Percentiles rank a stretch among this genome's conserved stretches.
Evolutionary conservation across 2,329 filamentous ascomycete genomes (phyloP).

Genomic region (Cyphellophora attinorum): DNA sequence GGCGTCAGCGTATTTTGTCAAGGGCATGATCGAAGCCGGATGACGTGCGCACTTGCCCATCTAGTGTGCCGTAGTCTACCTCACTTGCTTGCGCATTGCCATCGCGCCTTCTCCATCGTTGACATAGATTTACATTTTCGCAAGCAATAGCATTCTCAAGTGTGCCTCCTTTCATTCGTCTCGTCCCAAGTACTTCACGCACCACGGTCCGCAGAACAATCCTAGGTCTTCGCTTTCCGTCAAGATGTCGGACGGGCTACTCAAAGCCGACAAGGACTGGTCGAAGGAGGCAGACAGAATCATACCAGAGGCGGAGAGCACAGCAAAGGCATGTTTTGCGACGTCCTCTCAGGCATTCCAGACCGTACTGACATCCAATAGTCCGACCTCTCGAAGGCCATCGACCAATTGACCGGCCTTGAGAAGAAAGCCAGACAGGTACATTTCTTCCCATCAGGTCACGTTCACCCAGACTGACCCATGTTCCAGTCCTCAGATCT

Average conservation of each 20-base stretch:
- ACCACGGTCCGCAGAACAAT: too few species aligned
- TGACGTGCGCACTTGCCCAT: too few species aligned
- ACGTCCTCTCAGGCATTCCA: slow-evolving; percentile 28
- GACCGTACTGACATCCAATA: background rate
- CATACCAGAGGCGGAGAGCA: slow-evolving; percentile 80
- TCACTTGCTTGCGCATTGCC: too few species aligned
- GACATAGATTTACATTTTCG: background rate
- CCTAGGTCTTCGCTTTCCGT: too few species aligned
- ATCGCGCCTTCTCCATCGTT: background rate
- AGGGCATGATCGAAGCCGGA: too few species aligned
- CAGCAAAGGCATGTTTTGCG: slow-evolving; percentile 71
- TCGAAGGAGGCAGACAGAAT: slow-evolving; percentile 89
- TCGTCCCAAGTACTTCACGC: too few species aligned
- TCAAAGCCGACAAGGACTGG: slow-evolving; percentile 99
- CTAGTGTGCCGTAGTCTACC: too few species aligned
- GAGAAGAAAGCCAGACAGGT: slow-evolving; percentile 99
- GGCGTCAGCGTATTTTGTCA: too few species aligned
- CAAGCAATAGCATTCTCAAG: background rate
- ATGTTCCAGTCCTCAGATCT: slow-evolving; percentile 95
- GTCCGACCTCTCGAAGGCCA: slow-evolving; percentile 76
- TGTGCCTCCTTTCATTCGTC: background rate
- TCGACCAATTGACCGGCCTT: slow-evolving; percentile 83
- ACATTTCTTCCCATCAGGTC: too few species aligned
- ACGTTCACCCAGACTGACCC: slow-evolving; percentile 12
- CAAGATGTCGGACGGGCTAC: slow-evolving; percentile 69